phyloP scores from a whole-genome alignment of 2,329 filamentous ascomycete species.

The Alternaria triticimaculans region DNA sequence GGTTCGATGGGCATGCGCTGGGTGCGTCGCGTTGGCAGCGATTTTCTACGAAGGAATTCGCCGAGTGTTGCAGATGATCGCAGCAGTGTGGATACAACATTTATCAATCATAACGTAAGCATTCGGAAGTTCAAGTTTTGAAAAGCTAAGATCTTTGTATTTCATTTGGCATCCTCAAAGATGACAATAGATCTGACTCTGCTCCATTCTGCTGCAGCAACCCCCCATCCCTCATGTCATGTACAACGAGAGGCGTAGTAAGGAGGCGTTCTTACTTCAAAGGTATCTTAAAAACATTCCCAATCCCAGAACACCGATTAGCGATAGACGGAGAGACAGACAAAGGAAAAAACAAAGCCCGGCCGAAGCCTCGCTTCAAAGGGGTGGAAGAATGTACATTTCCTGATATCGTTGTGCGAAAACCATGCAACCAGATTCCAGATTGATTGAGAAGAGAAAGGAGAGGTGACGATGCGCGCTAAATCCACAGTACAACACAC shows the following conservation, averaged over 20 bases:
- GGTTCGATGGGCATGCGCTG: background rate
- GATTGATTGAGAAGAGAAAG: slow-evolving; percentile 1
- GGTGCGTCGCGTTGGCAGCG: background rate
- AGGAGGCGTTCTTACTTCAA: slow-evolving; percentile 1
- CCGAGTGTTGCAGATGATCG: background rate
- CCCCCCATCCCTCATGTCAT: background rate
- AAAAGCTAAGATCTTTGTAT: background rate
- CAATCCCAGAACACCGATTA: background rate
- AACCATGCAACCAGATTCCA: slow-evolving; percentile 3
- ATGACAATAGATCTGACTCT: background rate
- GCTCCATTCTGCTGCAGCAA: background rate
- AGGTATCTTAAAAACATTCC: background rate
- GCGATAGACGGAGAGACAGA: background rate
- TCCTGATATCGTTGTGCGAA: slow-evolving; percentile 2
- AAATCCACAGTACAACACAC: background rate
- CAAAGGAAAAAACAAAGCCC: background rate
- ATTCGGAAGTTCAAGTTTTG: background rate
- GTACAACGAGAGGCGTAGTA: background rate
- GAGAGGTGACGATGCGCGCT: background rate
- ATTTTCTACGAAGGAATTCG: background rate
- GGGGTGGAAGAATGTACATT: background rate
- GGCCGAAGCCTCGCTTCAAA: background rate
- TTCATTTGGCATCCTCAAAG: background rate
- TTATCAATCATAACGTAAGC: background rate
- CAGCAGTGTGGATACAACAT: background rate